phyloP scores from a whole-genome alignment of 1,139 yeast species.

The Pneumocystis jirovecii region DNA sequence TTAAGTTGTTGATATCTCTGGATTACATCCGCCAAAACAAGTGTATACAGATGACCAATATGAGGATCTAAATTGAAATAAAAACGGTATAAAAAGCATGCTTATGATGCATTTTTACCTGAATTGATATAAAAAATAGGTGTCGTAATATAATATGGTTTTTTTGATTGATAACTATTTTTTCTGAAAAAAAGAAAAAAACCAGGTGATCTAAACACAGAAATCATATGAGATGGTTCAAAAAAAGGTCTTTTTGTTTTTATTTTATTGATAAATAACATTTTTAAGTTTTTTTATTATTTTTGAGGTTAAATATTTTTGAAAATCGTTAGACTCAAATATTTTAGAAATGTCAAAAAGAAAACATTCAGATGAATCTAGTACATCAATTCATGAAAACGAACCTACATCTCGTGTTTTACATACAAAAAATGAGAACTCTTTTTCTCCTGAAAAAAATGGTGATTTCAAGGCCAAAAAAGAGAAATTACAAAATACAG shows the following conservation, averaged over 20 bases:
- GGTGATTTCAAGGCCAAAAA: background rate
- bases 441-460: background rate
- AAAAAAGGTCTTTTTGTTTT: background rate
- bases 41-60: slow-evolving; percentile 80
- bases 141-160: slow-evolving; percentile 50
- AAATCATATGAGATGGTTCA: background rate
- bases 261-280: background rate
- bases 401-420: background rate
- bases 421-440: background rate
- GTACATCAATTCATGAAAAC: background rate
- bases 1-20: slow-evolving; percentile 52
- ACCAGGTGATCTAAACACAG: no score
- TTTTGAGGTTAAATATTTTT: background rate
- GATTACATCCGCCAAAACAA: slow-evolving; percentile 67
- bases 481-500: background rate
- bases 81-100: background rate
- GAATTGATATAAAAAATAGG: slow-evolving; percentile 97
- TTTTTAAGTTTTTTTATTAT: background rate
- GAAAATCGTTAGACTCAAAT: no score
- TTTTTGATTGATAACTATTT: background rate
- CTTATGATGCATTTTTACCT: slow-evolving; percentile 13
- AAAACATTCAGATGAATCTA: background rate
- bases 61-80: slow-evolving; percentile 42
- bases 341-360: background rate
- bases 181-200: background rate